These are phyloP conservation scores for Cladosporium sp. DNA, from an alignment of 2,329 filamentous ascomycete genomes.

Conservation along the genomic window DNA sequence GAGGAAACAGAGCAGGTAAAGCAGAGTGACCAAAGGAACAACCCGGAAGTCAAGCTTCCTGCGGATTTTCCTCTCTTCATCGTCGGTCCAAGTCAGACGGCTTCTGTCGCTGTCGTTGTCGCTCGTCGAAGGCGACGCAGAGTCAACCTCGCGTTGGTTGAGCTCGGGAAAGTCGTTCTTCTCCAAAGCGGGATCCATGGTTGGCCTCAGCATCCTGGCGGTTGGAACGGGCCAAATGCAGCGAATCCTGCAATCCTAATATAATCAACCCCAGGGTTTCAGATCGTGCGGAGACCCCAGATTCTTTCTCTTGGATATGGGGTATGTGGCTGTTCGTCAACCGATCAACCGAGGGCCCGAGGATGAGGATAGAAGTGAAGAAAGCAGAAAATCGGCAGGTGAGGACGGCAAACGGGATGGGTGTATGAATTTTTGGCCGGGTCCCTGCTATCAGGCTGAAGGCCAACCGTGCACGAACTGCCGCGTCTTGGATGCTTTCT, in stretches of 20 bases:
- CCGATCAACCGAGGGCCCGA: not conserved
- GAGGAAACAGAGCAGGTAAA: conserved; percentile 53
- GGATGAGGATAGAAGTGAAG: conserved; percentile 1
- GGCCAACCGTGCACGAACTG: conserved; percentile 9
- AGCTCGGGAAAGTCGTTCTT: conserved; percentile 6
- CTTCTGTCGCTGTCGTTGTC: conserved; percentile 2
- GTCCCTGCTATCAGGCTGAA: conserved; percentile 9
- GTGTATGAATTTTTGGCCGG: not conserved
- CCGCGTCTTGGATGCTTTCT: conserved; percentile 7
- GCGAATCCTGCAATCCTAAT: conserved; percentile 4
- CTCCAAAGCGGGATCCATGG: conserved; percentile 4
- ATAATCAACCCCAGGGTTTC: conserved; percentile 5
- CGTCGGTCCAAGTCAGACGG: conserved; percentile 13
- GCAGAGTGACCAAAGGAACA: conserved; percentile 53
- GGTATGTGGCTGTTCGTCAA: conserved; percentile 2
- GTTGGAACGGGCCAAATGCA: conserved; percentile 1
- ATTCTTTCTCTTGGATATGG: conserved; percentile 6
- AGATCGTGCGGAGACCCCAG: conserved; percentile 8
- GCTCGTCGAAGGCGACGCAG: conserved; percentile 8
- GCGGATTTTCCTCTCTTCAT: conserved; percentile 41
- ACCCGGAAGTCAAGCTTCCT: conserved; percentile 51
- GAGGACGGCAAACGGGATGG: conserved; percentile 5
- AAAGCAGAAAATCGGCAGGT: conserved; percentile 7
- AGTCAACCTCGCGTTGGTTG: not conserved
- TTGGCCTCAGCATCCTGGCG: not conserved